phyloP scores from a whole-genome alignment of 2,329 filamentous ascomycete species.

The Xylariales sp. region DNA sequence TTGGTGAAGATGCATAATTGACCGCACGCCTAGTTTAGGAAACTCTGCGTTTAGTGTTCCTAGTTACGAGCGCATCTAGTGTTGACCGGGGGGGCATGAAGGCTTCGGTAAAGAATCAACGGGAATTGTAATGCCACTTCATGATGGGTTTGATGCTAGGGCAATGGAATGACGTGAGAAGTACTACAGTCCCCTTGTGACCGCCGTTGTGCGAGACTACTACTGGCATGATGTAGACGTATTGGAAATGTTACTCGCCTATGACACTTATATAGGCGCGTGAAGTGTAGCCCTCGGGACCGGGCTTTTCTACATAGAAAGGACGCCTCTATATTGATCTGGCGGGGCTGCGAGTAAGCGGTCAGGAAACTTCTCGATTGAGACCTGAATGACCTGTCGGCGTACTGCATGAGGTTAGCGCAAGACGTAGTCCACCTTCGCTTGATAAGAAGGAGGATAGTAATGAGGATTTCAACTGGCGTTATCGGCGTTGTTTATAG shows the following conservation, averaged over 20 bases:
- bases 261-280: not conserved
- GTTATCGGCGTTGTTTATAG: not conserved
- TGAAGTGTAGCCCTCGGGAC: not conserved
- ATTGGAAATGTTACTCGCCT: not conserved
- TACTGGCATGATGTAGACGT: conserved; percentile 4
- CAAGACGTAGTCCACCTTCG: not conserved
- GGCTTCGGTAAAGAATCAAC: no score
- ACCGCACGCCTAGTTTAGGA: not conserved
- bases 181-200: conserved; percentile 12
- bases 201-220: conserved; percentile 11
- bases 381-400: not conserved
- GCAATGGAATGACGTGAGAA: conserved; percentile 2
- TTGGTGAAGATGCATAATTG: not conserved
- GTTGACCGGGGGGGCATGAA: no score
- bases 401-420: not conserved
- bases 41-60: no score
- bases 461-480: conserved; percentile 6
- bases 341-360: conserved; percentile 2
- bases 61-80: no score
- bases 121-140: no score
- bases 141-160: not conserved
- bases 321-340: conserved; percentile 7
- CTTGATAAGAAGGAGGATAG: not conserved
- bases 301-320: not conserved
- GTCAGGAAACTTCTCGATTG: conserved; percentile 1